Conservation (phyloP, 331 rosid species). For the Rhamnella rubrinervis region DNA sequence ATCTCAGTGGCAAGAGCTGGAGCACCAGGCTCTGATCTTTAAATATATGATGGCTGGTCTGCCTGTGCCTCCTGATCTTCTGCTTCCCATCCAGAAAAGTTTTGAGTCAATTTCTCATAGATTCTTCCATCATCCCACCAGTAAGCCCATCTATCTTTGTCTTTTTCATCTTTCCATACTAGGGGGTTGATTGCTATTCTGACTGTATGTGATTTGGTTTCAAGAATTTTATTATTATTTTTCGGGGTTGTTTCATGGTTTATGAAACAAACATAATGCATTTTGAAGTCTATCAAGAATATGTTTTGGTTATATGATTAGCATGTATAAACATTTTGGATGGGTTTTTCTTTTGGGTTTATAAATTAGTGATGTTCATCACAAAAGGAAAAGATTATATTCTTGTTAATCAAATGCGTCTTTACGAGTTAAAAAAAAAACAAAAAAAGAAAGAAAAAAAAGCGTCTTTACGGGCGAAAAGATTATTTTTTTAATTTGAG, state of each 20-base stretch:
- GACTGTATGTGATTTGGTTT: conserved; percentile 10
- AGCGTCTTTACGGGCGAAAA: no score
- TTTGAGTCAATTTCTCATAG: conserved; percentile 57
- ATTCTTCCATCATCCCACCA: conserved; percentile 60
- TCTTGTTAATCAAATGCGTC: no score
- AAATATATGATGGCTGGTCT: conserved; percentile 71
- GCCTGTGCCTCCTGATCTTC: conserved; percentile 73
- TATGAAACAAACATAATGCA: no score
- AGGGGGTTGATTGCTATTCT: background rate
- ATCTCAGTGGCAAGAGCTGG: conserved; percentile 81
- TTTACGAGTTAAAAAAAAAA: no score
- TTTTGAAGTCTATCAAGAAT: no score
- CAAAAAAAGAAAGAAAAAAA: no score
- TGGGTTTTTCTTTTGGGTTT: background rate
- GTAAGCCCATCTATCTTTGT: conserved; percentile 35
- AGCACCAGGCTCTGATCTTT: conserved; percentile 70
- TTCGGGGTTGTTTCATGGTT: no score
- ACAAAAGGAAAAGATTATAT: background rate
- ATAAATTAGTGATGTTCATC: background rate
- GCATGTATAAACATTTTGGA: background rate
- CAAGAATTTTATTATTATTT: background rate
- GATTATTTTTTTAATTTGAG: no score
- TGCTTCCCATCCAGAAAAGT: conserved; percentile 70
- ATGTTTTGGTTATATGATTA: background rate
- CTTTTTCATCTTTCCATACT: background rate